phyloP scores from a whole-genome alignment of 2,329 filamentous ascomycete genomes.

The Pseudogymnoascus sp. region DNA sequence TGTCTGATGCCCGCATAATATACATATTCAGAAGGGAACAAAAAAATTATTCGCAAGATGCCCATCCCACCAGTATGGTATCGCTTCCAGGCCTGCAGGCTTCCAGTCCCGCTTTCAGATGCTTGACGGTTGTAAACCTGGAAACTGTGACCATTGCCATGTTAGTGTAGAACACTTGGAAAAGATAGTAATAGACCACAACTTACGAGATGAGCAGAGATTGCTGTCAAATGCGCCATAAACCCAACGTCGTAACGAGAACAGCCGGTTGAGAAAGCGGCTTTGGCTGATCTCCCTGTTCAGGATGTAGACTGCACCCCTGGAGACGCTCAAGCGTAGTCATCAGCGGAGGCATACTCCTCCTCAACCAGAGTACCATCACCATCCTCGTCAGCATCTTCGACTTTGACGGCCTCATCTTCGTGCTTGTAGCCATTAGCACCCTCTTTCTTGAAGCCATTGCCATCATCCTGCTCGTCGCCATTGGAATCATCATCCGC shows the following conservation, averaged over 20 bases:
- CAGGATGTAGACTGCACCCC: not conserved
- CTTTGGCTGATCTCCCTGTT: not conserved
- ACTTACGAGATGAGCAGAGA: not conserved
- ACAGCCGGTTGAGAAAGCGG: not conserved
- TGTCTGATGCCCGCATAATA: not conserved
- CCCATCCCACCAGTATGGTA: not conserved
- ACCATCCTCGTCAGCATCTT: not conserved
- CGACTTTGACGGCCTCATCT: not conserved
- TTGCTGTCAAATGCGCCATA: not conserved
- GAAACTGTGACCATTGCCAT: not conserved
- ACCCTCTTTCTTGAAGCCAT: not conserved
- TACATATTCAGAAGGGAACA: not conserved
- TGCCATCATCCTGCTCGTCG: not conserved
- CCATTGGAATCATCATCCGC: not conserved
- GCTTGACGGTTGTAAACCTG: not conserved
- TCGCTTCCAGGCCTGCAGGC: not conserved
- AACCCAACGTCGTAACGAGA: not conserved
- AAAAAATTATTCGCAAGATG: not conserved
- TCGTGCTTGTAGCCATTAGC: not conserved
- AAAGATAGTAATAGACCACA: not conserved
- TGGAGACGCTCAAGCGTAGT: not conserved
- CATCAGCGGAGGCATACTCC: not conserved
- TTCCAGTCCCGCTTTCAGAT: not conserved
- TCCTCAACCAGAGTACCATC: not conserved
- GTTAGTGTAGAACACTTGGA: not conserved